phyloP scores from a whole-genome alignment of 1,284 basidiomycete genomes.

The Cutaneotrichosporon curvatum region DNA sequence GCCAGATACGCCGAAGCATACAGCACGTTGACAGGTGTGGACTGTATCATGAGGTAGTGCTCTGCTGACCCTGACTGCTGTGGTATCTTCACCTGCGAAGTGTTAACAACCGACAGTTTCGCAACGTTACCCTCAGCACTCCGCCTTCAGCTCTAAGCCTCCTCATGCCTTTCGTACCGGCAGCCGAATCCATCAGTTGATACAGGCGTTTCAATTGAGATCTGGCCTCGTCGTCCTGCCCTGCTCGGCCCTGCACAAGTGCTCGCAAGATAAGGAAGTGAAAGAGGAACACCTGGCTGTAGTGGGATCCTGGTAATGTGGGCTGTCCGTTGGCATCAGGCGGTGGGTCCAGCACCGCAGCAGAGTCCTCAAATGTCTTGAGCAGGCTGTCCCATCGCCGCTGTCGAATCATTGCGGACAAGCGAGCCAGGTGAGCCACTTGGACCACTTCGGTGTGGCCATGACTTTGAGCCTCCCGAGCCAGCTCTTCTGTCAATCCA shows the following conservation, averaged over 20 bases:
- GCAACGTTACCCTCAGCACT: constrained; percentile 16
- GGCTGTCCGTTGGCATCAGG: no score
- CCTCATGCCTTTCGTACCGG: no score
- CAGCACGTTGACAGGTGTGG: constrained; percentile 33
- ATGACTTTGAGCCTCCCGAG: constrained; percentile 12
- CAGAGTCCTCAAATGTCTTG: constrained; percentile 16
- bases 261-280: constrained; percentile 27
- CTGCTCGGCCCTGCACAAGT: constrained; percentile 32
- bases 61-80: constrained; percentile 3
- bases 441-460: constrained; percentile 24
- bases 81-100: no score
- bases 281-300: constrained; percentile 3
- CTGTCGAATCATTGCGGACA: constrained; percentile 22
- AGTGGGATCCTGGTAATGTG: no score
- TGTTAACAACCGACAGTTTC: no score
- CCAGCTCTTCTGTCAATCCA: constrained; percentile 4
- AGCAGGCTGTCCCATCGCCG: constrained; percentile 33
- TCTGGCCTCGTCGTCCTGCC: constrained; percentile 22
- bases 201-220: constrained; percentile 23
- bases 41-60: constrained; percentile 21
- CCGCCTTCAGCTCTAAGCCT: constrained; percentile 22
- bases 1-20: constrained; percentile 30
- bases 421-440: constrained; percentile 20
- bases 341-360: neutral
- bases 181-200: constrained; percentile 26